Base-by-base conservation (phyloP, 305 asterid genomes). In the Fraxinus platypoda region DNA sequence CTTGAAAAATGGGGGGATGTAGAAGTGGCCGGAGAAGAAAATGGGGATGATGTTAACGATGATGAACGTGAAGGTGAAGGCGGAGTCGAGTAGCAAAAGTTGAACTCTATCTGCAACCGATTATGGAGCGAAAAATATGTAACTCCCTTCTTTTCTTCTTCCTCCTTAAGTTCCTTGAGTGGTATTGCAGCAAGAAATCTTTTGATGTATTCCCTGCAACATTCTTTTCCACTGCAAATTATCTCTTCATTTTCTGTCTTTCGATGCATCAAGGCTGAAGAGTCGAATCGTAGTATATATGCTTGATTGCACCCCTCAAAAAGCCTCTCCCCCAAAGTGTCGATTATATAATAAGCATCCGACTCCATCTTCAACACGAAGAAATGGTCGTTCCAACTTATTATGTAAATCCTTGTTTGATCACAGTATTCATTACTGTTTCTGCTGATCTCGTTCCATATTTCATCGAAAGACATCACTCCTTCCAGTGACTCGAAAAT, bases 371-470 rank as follows among this genome's bases (percentile, higher is more conserved):
- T 93, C 88, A 93, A 71, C 81, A 92, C 93, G 75, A 92, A 91
- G 88, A 93, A 90, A 88, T 93, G 97, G 75, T 93, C 95, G 11
- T 93, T 89, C 97, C 97, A 93, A 13, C 95, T 92, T 19, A 93
- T 90, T 17, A 91, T 88, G 87, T 93, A 93, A 12, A 92, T 78
- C 38, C 91, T 81, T 0, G 88, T 88, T 2, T 66, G 13, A 7
- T 77, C 78, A 25, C 64, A 70, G 23, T 77, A 35, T 37, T 30
- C 81, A 62, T 62, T 79, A 2, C 19, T 3, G 12, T 35, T 81
- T 46, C 81, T 52, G 34, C 84, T 37, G 1, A 92, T 89, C 75
- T 85, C 88, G 12, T 86, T 76, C 97, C 97, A 93, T 76, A 92
- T 88, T 37, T 89, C 91, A 19, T 93, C 92, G 21, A 93, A 91